These are phyloP conservation scores for Tulasnella sp. DNA, from an alignment of 768 basidiomycete species.

Conservation along the genomic window DNA sequence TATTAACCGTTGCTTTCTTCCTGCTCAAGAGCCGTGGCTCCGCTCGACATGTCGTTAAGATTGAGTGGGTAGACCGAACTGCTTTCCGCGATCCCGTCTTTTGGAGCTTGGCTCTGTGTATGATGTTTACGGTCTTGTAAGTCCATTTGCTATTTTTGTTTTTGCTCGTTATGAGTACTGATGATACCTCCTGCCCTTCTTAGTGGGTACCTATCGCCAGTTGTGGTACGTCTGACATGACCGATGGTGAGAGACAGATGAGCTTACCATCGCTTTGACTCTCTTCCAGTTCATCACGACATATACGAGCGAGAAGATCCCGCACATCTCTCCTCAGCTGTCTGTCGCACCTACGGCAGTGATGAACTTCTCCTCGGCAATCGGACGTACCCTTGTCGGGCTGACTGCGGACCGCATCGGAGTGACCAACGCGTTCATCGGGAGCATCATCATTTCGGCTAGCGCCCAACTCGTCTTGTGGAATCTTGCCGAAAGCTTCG, in stretches of 20 bases:
- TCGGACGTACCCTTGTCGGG: constrained; percentile 28
- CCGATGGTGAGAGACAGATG: too few relatives aligned
- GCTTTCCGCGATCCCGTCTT: constrained; percentile 19
- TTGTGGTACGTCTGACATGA: not conserved
- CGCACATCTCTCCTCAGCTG: constrained; percentile 15
- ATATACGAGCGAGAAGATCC: constrained; percentile 17
- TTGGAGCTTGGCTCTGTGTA: constrained; percentile 26
- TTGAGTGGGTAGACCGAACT: constrained; percentile 15
- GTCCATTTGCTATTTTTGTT: not conserved
- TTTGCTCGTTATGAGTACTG: not conserved
- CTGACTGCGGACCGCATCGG: constrained; percentile 31
- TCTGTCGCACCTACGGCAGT: constrained; percentile 19
- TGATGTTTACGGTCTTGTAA: constrained; percentile 22
- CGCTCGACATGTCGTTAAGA: not conserved
- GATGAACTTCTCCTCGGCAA: constrained; percentile 22
- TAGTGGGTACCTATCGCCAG: constrained; percentile 2
- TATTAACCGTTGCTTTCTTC: constrained; percentile 23
- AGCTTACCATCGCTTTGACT: not conserved
- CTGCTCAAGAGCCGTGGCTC: constrained; percentile 24
- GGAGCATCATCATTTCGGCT: constrained; percentile 27
- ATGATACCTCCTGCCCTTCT: not conserved
- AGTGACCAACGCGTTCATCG: constrained; percentile 30
- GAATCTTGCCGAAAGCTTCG: constrained; percentile 28
- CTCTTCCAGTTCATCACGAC: constrained; percentile 18
- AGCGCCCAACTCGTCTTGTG: constrained; percentile 30